These are phyloP conservation scores for Candida patagonica DNA, from an alignment of 805 yeast genomes.

Conservation along the genomic window DNA sequence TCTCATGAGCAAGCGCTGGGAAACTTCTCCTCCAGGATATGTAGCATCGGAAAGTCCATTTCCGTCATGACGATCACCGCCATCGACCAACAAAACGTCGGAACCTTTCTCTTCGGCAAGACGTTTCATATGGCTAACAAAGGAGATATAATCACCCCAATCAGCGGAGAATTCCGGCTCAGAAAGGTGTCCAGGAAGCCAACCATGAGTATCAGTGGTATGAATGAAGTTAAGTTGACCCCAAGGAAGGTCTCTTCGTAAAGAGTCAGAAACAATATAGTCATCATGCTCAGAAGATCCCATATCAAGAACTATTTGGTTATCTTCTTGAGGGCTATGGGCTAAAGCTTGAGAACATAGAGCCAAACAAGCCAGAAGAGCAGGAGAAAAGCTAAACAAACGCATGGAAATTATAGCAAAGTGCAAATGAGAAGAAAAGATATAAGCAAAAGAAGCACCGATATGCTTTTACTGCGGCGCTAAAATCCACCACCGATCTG, in stretches of 20 bases:
- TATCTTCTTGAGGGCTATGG: too few relatives aligned
- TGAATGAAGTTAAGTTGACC: conserved; percentile 79
- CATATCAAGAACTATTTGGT: too few relatives aligned
- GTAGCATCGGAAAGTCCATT: conserved; percentile 84
- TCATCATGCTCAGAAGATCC: too few relatives aligned
- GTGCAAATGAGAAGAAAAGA: too few relatives aligned
- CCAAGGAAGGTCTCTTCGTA: conserved; percentile 46
- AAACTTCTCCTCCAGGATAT: conserved; percentile 53
- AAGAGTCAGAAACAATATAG: too few relatives aligned
- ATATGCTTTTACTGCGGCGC: too few relatives aligned
- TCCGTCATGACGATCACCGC: conserved; percentile 94
- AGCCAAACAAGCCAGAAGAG: too few relatives aligned
- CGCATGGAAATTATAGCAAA: too few relatives aligned
- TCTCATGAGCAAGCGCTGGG: conserved; percentile 52
- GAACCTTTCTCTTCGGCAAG: conserved; percentile 37
- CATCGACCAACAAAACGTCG: conserved; percentile 70
- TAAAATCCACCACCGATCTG: too few relatives aligned
- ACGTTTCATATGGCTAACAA: conserved; percentile 42
- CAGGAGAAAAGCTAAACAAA: too few relatives aligned
- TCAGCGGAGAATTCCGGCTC: conserved; percentile 73
- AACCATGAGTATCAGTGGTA: conserved; percentile 94
- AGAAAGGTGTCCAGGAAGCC: conserved; percentile 84
- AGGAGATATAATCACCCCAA: conserved; percentile 87
- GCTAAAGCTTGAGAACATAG: too few relatives aligned
- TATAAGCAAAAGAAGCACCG: too few relatives aligned